Evolutionary conservation across 352 stramenopile species (phyloP).

Genomic region (Phytopythium delawarense): DNA sequence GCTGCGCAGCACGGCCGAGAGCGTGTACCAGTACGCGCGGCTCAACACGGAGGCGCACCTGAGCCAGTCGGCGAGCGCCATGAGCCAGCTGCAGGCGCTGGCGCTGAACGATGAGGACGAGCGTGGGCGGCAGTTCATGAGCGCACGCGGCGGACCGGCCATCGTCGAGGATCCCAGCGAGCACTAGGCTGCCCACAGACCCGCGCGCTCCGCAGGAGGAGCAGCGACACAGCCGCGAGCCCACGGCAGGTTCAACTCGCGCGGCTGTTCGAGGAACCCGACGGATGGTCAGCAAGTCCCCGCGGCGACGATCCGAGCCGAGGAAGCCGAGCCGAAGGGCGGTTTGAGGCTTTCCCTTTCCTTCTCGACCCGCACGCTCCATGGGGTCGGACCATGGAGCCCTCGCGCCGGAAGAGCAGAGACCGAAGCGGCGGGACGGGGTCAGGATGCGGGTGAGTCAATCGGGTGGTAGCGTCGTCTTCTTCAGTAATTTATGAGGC

Average conservation of each 20-base stretch:
- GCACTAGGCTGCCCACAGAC: not conserved
- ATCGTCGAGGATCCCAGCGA: conserved; percentile 8
- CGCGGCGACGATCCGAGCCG: not conserved
- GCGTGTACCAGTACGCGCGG: conserved; percentile 40
- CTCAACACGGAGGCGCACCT: conserved; percentile 30
- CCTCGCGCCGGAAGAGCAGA: not conserved
- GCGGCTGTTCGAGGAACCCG: not conserved
- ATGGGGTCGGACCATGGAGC: conserved; percentile 2
- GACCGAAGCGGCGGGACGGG: not conserved
- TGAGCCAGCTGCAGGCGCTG: conserved; percentile 12
- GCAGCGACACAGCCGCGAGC: not conserved
- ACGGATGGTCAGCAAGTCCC: not conserved
- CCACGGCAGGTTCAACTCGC: not conserved
- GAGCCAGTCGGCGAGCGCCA: conserved; percentile 9
- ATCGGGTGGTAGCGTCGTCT: not conserved
- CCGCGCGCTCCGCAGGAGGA: not conserved
- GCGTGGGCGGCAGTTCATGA: conserved; percentile 14
- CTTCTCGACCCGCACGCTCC: not conserved
- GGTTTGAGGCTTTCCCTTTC: not conserved
- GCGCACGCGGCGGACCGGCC: conserved; percentile 7
- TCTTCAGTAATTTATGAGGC: not conserved
- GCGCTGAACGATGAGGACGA: conserved; percentile 11
- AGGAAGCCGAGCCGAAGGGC: not conserved
- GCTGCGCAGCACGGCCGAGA: conserved; percentile 48
- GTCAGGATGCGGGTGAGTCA: not conserved